phyloP scores from a whole-genome alignment of 495 filamentous ascomycete species.

The Trichoderma orchidacearum region DNA sequence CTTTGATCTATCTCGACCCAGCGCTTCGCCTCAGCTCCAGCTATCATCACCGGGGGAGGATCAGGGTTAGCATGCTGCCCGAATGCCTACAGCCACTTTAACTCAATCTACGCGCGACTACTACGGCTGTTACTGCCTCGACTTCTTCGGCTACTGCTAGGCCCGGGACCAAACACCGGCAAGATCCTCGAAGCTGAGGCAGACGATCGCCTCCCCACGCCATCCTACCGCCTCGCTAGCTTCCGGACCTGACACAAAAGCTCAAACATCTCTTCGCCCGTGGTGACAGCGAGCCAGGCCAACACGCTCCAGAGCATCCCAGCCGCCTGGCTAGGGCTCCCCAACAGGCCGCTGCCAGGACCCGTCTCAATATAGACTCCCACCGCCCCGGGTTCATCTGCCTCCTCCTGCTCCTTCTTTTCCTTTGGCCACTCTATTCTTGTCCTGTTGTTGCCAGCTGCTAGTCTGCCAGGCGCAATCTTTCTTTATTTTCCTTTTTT shows the following conservation, averaged over 20 bases:
- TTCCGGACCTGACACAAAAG: not conserved
- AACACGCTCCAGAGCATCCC: not conserved
- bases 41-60: too few species aligned
- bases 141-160: too few species aligned
- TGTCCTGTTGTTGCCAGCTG: not conserved
- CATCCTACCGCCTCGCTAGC: not conserved
- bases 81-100: too few species aligned
- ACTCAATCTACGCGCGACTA: too few species aligned
- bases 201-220: not conserved
- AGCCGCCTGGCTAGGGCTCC: not conserved
- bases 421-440: slow-evolving; percentile 3
- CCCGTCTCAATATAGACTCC: slow-evolving; percentile 24
- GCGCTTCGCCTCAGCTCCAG: not conserved
- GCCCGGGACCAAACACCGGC: too few species aligned
- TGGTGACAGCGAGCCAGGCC: not conserved
- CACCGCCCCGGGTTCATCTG: slow-evolving; percentile 17
- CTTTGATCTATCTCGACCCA: not conserved
- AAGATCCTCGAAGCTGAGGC: not conserved
- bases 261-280: not conserved
- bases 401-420: slow-evolving; percentile 9
- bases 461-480: not conserved
- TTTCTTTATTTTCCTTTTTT: slow-evolving; percentile 13
- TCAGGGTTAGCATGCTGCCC: too few species aligned
- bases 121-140: too few species aligned
- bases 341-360: not conserved